phyloP scores from a whole-genome alignment of 352 stramenopile genomes.

The Phytophthora cactorum region DNA sequence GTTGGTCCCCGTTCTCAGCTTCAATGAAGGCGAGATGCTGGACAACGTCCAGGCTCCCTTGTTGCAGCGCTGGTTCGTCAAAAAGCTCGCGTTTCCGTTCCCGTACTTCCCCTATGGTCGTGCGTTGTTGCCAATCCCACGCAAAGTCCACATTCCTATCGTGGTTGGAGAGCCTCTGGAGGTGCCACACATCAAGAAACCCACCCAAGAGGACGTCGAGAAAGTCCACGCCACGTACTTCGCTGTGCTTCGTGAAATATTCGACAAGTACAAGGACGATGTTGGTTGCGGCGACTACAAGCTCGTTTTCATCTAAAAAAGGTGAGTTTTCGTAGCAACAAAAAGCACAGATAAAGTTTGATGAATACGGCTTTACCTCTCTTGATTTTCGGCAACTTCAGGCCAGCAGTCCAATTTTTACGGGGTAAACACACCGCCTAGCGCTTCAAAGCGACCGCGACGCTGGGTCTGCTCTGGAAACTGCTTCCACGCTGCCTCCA shows the following conservation, averaged over 20 bases:
- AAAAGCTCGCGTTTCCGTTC: slow-evolving; percentile 71
- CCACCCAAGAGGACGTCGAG: slow-evolving; percentile 57
- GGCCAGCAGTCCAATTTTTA: background rate
- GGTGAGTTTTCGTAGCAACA: background rate
- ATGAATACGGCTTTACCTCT: slow-evolving; percentile 11
- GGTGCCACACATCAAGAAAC: slow-evolving; percentile 46
- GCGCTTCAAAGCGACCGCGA: slow-evolving; percentile 62
- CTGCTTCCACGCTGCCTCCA: slow-evolving; percentile 53
- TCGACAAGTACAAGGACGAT: slow-evolving; percentile 68
- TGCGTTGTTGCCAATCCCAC: slow-evolving; percentile 58
- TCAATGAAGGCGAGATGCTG: slow-evolving; percentile 74
- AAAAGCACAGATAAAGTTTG: background rate
- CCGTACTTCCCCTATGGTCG: slow-evolving; percentile 77
- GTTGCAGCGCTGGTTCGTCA: slow-evolving; percentile 75
- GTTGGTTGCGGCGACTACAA: slow-evolving; percentile 67
- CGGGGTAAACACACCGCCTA: slow-evolving; percentile 38
- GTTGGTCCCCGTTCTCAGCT: slow-evolving; percentile 77
- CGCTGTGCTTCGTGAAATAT: slow-evolving; percentile 48
- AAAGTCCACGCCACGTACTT: slow-evolving; percentile 62
- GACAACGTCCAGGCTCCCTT: slow-evolving; percentile 70
- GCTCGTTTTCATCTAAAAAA: slow-evolving; percentile 49
- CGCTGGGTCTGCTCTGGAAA: slow-evolving; percentile 60
- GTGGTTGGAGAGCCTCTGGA: slow-evolving; percentile 61
- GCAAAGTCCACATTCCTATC: slow-evolving; percentile 56
- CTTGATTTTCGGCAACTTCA: slow-evolving; percentile 1